Percentiles rank a stretch among this genome's conserved stretches.
These are phyloP conservation scores for Sphaerosporella brunnea DNA, from an alignment of 495 filamentous ascomycete species.

Conservation along the genomic window DNA sequence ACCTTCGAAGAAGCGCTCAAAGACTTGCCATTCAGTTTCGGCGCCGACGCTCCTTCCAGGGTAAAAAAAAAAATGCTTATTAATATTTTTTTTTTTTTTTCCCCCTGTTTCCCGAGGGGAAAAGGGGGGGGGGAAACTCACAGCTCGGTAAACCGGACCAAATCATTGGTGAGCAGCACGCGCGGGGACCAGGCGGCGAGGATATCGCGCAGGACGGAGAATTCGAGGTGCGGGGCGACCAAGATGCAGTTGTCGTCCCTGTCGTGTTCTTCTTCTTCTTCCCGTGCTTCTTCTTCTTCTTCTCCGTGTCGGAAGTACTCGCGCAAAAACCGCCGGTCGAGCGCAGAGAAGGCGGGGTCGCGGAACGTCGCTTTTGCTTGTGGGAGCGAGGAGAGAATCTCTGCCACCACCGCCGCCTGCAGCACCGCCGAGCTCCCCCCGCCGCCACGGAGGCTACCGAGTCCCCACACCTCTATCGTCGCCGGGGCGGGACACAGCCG, in stretches of 20 bases:
- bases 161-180: conserved; percentile 18
- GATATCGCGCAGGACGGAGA: conserved; percentile 11
- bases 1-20: no score
- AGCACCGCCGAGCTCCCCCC: no score
- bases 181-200: neutral
- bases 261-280: conserved; percentile 2
- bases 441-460: no score
- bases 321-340: conserved; percentile 9
- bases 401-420: no score
- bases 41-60: neutral
- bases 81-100: no score
- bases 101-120: no score
- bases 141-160: conserved; percentile 17
- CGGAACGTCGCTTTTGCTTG: no score
- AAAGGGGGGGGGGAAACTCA: conserved; percentile 5
- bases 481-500: neutral
- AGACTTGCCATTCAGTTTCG: neutral
- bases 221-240: conserved; percentile 21
- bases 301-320: neutral
- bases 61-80: neutral
- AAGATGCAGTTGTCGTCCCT: no score
- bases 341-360: conserved; percentile 15
- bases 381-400: no score
- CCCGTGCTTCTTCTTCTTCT: conserved; percentile 3
- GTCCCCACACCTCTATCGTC: no score